Evolutionary conservation across 1,139 yeast genomes (phyloP), one percentile per base, ranked within the genome.

Genomic region (Suhomyces bolitotheri): DNA sequence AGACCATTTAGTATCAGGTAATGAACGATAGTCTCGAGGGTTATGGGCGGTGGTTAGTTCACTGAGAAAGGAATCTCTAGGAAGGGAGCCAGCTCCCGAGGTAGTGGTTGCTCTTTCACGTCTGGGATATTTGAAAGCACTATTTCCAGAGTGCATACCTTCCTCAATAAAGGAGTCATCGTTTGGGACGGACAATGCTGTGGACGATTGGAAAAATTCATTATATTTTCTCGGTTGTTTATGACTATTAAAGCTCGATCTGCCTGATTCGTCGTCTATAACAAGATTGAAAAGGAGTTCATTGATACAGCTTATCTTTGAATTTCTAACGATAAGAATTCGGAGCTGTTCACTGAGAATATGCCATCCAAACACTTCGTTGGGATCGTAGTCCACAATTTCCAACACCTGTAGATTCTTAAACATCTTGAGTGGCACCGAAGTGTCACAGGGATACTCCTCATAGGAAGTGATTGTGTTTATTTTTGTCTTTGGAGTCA

Each of bases 361-460:
- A 51, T 79, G 71, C 87, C 87, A 80, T 2, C 87, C 87, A 55
- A 66, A 80, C 9, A 80, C 64, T 45, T 79, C 84, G 44, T 78
- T 77, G 12, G 84, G 82, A 41, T 78, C 84, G 44, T 78, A 66
- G 40, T 78, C 82, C 25, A 67, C 60, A 4, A 81, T 56, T 50
- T 80, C 87, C 34, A 80, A 61, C 15, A 79, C 83, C 38, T 80
- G 78, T 28, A 80, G 56, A 51, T 79, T 81, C 44, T 78, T 78
- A 53, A 80, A 80, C 60, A 78, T 69, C 32, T 62, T 62, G 11
- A 81, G 53, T 1, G 87, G 87, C 5, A 82, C 81, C 2, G 83
- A 73, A 2, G 86, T 79, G 50, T 80, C 87, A 52, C 82, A 80
- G 1, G 87, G 87, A 48, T 76, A 80, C 51, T 80, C 87, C 52